Percentiles rank a stretch among this genome's conserved stretches.
Evolutionary conservation across 345 rosid genomes (phyloP).

Genomic region (Passiflora organensis): DNA sequence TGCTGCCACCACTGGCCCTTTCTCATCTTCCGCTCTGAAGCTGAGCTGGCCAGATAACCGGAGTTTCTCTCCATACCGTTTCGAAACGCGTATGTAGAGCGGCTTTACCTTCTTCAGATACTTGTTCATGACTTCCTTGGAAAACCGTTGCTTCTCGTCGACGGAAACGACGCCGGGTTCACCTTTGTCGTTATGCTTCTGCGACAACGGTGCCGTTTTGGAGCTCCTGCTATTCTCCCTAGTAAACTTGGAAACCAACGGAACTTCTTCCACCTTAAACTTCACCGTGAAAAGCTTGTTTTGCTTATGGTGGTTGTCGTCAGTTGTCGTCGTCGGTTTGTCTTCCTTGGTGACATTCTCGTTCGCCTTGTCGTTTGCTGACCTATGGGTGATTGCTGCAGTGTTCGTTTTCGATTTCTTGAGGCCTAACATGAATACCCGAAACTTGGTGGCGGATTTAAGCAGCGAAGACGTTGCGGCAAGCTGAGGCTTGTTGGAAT

Average conservation of each 20-base stretch:
- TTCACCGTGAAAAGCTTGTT: slow-evolving; percentile 56
- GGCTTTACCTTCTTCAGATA: slow-evolving; percentile 90
- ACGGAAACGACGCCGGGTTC: slow-evolving; percentile 14
- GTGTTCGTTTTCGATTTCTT: slow-evolving; percentile 52
- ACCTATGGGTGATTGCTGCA: too few species aligned
- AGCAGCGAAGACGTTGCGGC: slow-evolving; percentile 49
- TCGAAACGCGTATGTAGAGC: slow-evolving; percentile 75
- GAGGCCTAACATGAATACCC: slow-evolving; percentile 65
- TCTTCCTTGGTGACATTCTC: slow-evolving; percentile 6
- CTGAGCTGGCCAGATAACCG: slow-evolving; percentile 52
- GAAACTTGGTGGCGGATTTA: slow-evolving; percentile 81
- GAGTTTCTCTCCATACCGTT: slow-evolving; percentile 64
- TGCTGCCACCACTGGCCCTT: slow-evolving; percentile 18
- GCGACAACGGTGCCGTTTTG: slow-evolving; percentile 12
- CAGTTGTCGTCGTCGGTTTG: slow-evolving; percentile 1
- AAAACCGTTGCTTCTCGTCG: slow-evolving; percentile 41
- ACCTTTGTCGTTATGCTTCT: slow-evolving; percentile 27
- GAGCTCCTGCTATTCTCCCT: slow-evolving; percentile 52
- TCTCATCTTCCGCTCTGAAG: slow-evolving; percentile 13
- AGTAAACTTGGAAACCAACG: slow-evolving; percentile 59
- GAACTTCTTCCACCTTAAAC: slow-evolving; percentile 74
- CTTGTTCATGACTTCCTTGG: slow-evolving; percentile 65
- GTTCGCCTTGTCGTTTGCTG: not conserved
- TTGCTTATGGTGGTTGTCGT: slow-evolving; percentile 8
- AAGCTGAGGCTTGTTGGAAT: slow-evolving; percentile 41